Conservation (phyloP, 257 asterid genomes). For the Plantago major region DNA sequence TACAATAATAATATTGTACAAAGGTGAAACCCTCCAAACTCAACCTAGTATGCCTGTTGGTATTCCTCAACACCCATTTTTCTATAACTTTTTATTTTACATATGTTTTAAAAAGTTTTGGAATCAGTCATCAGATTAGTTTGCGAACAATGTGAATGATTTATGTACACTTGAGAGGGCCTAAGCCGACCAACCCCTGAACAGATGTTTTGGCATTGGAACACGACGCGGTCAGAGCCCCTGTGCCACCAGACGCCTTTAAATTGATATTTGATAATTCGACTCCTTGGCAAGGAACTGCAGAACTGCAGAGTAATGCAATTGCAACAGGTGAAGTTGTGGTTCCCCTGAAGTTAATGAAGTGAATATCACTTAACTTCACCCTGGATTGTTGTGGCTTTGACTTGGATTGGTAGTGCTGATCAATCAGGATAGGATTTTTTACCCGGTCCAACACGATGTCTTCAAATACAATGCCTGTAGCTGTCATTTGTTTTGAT, state of each 20-base stretch:
- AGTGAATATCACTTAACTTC: slow-evolving; percentile 45
- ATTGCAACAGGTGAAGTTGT: slow-evolving; percentile 34
- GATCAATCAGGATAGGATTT: slow-evolving; percentile 75
- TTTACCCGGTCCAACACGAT: slow-evolving; percentile 37
- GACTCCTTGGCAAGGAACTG: slow-evolving; percentile 47
- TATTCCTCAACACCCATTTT: too few relatives aligned
- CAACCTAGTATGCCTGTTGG: too few relatives aligned
- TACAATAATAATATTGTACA: too few relatives aligned
- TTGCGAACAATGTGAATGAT: neutral
- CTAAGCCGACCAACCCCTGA: neutral
- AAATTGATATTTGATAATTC: slow-evolving; percentile 49
- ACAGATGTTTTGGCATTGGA: slow-evolving; percentile 22
- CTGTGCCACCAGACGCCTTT: slow-evolving; percentile 13
- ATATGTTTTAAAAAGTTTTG: too few relatives aligned
- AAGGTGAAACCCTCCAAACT: too few relatives aligned
- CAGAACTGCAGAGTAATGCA: slow-evolving; percentile 45
- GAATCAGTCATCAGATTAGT: too few relatives aligned
- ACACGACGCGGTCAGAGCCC: slow-evolving; percentile 25
- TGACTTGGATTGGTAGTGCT: slow-evolving; percentile 50
- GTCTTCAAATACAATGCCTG: slow-evolving; percentile 40
- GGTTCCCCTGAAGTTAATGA: slow-evolving; percentile 62
- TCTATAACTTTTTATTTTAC: too few relatives aligned
- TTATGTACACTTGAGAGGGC: neutral
- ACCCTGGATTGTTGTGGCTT: slow-evolving; percentile 49
- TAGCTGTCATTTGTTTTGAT: slow-evolving; percentile 34